Conservation (phyloP, 2,329 filamentous ascomycete genomes). For the Trichoderma arundinaceum region DNA sequence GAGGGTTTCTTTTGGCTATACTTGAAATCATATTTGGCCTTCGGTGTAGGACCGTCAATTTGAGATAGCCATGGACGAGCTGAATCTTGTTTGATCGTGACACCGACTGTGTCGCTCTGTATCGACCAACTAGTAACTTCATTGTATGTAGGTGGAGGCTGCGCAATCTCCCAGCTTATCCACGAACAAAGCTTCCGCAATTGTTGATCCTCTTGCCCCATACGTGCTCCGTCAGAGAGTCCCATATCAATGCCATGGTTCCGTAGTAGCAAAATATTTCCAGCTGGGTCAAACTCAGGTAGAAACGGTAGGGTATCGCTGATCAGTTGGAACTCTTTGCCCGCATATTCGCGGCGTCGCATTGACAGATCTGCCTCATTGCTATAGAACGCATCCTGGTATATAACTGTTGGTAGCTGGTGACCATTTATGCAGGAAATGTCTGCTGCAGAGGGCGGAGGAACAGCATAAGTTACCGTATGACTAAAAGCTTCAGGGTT, state of each 20-base stretch:
- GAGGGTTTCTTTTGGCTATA: slow-evolving; percentile 78
- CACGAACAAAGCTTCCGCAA: slow-evolving; percentile 59
- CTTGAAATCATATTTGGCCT: slow-evolving; percentile 80
- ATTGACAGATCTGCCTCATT: slow-evolving; percentile 82
- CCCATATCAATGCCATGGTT: neutral
- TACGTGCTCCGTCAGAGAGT: slow-evolving; percentile 54
- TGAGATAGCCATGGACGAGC: slow-evolving; percentile 66
- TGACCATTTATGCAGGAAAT: slow-evolving; percentile 37
- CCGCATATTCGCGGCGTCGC: slow-evolving; percentile 80
- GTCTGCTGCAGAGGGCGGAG: slow-evolving; percentile 39
- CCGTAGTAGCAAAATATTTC: slow-evolving; percentile 36
- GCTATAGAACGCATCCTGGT: slow-evolving; percentile 86
- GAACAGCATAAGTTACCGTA: slow-evolving; percentile 38
- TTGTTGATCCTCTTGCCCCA: slow-evolving; percentile 57
- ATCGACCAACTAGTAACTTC: slow-evolving; percentile 73
- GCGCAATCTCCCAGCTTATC: slow-evolving; percentile 75
- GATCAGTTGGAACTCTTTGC: slow-evolving; percentile 79
- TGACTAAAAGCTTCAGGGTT: neutral
- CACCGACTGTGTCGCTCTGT: neutral
- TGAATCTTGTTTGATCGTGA: no score
- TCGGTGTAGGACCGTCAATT: slow-evolving; percentile 86
- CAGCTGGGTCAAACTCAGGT: slow-evolving; percentile 74
- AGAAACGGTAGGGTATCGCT: slow-evolving; percentile 80
- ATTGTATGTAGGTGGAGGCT: slow-evolving; percentile 69
- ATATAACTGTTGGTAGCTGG: slow-evolving; percentile 69